Percentiles rank a stretch among this genome's conserved stretches.
Evolutionary conservation across 108 stramenopile genomes (phyloP).

Genomic region (Mayamaea pseudoterrestris): DNA sequence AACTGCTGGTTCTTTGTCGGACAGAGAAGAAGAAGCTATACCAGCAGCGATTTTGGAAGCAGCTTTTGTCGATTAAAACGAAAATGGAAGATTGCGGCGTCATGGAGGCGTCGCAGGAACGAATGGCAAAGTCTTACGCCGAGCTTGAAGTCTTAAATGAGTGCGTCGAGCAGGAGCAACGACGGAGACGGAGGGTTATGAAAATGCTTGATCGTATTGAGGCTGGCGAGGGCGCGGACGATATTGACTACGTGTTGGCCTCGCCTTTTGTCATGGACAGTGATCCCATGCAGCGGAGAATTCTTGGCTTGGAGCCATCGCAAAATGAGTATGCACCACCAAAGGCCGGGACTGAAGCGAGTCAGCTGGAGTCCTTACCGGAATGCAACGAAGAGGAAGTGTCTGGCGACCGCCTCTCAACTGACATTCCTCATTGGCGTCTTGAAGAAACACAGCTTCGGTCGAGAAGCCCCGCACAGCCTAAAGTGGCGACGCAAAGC

Average conservation of each 20-base stretch:
- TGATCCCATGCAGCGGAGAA: constrained; percentile 26
- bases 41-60: constrained; percentile 16
- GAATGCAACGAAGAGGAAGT: background rate
- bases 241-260: constrained; percentile 80
- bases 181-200: constrained; percentile 63
- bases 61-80: constrained; percentile 22
- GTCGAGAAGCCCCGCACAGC: constrained; percentile 1
- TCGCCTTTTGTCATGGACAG: constrained; percentile 44
- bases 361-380: background rate
- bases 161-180: constrained; percentile 57
- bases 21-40: constrained; percentile 60
- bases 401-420: background rate
- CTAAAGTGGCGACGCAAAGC: background rate
- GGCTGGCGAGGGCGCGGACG: constrained; percentile 56
- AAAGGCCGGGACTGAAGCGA: constrained; percentile 18
- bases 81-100: constrained; percentile 55
- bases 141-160: constrained; percentile 65
- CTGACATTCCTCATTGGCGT: background rate
- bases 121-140: constrained; percentile 49
- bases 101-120: constrained; percentile 57
- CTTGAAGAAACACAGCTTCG: background rate
- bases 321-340: constrained; percentile 10
- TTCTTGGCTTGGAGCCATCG: constrained; percentile 12
- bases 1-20: constrained; percentile 58
- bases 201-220: constrained; percentile 72